A percentile compares a stretch with the other conserved stretches of the same genome.
These are phyloP conservation scores for Trichoderma oligosporum DNA, from an alignment of 2,329 filamentous ascomycete genomes.

Conservation along the genomic window DNA sequence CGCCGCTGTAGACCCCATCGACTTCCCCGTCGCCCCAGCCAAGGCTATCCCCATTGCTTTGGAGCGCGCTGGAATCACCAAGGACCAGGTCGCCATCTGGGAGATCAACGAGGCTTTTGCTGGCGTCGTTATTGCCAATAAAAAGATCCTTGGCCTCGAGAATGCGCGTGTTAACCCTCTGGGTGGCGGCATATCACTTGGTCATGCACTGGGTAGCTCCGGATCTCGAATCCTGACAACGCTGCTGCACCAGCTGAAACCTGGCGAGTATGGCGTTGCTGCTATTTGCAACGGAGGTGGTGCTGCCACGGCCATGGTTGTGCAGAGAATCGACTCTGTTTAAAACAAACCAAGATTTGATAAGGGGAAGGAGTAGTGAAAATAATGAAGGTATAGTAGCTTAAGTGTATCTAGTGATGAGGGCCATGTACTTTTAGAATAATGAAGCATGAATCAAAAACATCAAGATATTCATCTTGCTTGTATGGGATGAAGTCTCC, in stretches of 20 bases:
- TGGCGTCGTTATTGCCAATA: conserved; percentile 89
- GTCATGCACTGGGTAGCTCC: conserved; percentile 89
- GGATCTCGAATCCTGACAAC: conserved; percentile 88
- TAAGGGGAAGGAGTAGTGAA: not conserved
- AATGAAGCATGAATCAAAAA: not conserved
- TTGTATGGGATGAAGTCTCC: too few species aligned
- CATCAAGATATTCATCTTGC: too few species aligned
- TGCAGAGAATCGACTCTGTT: conserved; percentile 70
- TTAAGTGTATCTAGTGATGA: not conserved
- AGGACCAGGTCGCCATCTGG: conserved; percentile 90
- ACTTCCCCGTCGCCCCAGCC: conserved; percentile 90
- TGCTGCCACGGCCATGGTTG: conserved; percentile 84
- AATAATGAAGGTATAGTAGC: not conserved
- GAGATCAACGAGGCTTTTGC: conserved; percentile 99
- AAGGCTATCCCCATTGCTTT: conserved; percentile 90
- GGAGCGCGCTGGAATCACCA: conserved; percentile 81
- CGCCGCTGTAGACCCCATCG: conserved; percentile 83
- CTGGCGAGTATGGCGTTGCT: conserved; percentile 89
- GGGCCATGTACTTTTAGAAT: conserved; percentile 10
- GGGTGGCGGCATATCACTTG: conserved; percentile 86
- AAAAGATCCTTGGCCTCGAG: conserved; percentile 82
- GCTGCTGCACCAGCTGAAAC: conserved; percentile 83
- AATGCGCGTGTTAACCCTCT: conserved; percentile 79
- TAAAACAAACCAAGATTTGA: conserved; percentile 28
- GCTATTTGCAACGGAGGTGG: conserved; percentile 97